Evolutionary conservation across 495 filamentous ascomycete genomes (phyloP).

Genomic region (Aspergillus haitiensis): DNA sequence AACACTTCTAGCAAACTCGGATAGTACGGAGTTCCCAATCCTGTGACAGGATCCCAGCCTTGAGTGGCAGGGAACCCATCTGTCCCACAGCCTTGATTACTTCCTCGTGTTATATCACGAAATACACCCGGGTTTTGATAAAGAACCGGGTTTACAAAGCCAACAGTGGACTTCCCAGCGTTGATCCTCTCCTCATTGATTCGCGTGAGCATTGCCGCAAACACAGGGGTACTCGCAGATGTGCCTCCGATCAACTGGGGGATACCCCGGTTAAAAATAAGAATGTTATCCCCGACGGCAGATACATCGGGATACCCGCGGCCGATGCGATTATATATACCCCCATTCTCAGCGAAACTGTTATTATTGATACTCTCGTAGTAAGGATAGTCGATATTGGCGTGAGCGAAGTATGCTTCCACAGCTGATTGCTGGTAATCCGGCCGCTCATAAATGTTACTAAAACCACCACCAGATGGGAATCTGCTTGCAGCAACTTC

Average conservation of each 20-base stretch:
- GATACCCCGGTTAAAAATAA: conserved; percentile 39
- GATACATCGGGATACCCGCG: conserved; percentile 67
- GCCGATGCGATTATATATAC: conserved; percentile 59
- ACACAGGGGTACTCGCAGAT: conserved; percentile 33
- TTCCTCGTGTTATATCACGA: conserved; percentile 50
- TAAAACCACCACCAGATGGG: conserved; percentile 66
- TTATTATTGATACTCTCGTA: conserved; percentile 39
- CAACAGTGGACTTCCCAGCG: conserved; percentile 48
- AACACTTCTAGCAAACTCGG: conserved; percentile 47
- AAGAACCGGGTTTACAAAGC: conserved; percentile 54
- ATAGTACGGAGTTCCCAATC: conserved; percentile 56
- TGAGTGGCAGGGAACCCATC: conserved; percentile 49
- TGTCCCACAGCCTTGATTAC: conserved; percentile 48
- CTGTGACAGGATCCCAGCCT: conserved; percentile 54
- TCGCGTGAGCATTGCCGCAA: conserved; percentile 38
- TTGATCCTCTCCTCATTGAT: conserved; percentile 52
- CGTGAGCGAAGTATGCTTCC: conserved; percentile 19
- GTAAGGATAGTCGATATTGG: conserved; percentile 46
- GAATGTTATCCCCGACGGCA: conserved; percentile 61
- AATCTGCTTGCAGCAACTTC: conserved; percentile 29
- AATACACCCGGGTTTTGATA: conserved; percentile 49
- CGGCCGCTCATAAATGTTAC: conserved; percentile 63
- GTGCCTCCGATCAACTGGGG: conserved; percentile 39
- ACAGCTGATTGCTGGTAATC: conserved; percentile 58
- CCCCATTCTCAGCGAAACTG: conserved; percentile 45